A percentile compares a stretch with the other conserved stretches of the same genome.
These are phyloP conservation scores for Samsoniella hepiali DNA, from an alignment of 2,329 filamentous ascomycete genomes.

Conservation along the genomic window DNA sequence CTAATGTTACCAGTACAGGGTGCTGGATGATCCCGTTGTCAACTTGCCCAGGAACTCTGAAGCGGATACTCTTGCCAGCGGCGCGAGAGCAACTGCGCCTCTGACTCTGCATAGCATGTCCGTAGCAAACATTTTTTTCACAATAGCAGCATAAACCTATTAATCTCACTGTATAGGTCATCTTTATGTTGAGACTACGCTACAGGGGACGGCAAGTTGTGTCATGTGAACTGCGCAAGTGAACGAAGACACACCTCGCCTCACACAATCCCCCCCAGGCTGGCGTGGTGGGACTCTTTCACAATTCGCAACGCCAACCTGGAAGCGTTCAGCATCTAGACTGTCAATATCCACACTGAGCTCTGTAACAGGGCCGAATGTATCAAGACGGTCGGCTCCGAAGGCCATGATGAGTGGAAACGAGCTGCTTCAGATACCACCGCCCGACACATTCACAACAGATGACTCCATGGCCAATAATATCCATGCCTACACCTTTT, in stretches of 20 bases:
- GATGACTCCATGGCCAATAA: conserved; percentile 15
- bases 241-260: neutral
- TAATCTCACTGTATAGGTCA: too few relatives aligned
- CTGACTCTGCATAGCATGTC: too few relatives aligned
- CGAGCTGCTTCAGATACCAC: neutral
- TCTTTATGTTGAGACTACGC: too few relatives aligned
- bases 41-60: too few relatives aligned
- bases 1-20: too few relatives aligned
- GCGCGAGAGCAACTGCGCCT: too few relatives aligned
- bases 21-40: too few relatives aligned
- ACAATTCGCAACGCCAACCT: neutral
- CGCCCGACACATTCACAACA: neutral
- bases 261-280: neutral
- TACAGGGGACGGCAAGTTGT: neutral
- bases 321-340: neutral
- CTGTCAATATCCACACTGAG: neutral
- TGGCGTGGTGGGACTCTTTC: neutral
- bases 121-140: too few relatives aligned
- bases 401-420: conserved; percentile 8
- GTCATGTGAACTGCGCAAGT: neutral
- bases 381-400: neutral
- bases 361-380: neutral
- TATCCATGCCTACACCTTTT: conserved; percentile 23
- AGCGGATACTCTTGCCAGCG: too few relatives aligned
- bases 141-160: too few relatives aligned